phyloP scores from a whole-genome alignment of 148 eudicot species.

The Cornus kousa region DNA sequence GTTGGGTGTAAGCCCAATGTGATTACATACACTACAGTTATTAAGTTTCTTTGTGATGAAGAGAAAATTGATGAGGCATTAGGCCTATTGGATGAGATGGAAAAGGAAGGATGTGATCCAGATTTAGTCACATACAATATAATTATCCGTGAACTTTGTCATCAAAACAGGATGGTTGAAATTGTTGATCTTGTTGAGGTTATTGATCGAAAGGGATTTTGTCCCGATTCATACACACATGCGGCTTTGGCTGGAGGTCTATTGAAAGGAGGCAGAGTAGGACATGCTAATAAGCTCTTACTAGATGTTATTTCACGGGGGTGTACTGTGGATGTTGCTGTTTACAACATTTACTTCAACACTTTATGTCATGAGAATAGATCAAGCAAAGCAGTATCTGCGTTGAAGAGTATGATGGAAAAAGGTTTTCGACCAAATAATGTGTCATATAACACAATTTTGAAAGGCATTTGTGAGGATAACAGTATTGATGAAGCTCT shows the following conservation, averaged over 20 bases:
- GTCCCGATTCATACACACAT: slow-evolving; percentile 45
- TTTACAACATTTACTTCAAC: slow-evolving; percentile 49
- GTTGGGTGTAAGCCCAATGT: slow-evolving; percentile 44
- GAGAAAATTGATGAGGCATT: slow-evolving; percentile 49
- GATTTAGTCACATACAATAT: slow-evolving; percentile 54
- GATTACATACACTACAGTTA: slow-evolving; percentile 42
- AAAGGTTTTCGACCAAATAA: slow-evolving; percentile 43
- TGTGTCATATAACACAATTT: slow-evolving; percentile 39
- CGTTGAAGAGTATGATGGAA: slow-evolving; percentile 22
- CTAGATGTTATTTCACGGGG: slow-evolving; percentile 27
- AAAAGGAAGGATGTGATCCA: slow-evolving; percentile 42
- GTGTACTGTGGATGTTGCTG: slow-evolving; percentile 37
- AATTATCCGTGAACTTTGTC: slow-evolving; percentile 48
- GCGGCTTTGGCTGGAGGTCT: slow-evolving; percentile 66
- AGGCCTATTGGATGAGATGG: slow-evolving; percentile 46
- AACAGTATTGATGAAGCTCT: slow-evolving; percentile 35
- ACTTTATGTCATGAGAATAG: slow-evolving; percentile 35
- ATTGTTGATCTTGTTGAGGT: slow-evolving; percentile 23
- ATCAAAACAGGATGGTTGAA: slow-evolving; percentile 29
- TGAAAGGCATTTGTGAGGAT: slow-evolving; percentile 45
- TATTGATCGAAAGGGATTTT: slow-evolving; percentile 39
- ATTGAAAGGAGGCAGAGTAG: slow-evolving; percentile 45
- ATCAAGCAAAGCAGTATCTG: slow-evolving; percentile 37
- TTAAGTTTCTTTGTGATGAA: slow-evolving; percentile 55
- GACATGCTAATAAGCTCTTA: slow-evolving; percentile 31